These are phyloP conservation scores for Saxophila tyrrhenica DNA, from an alignment of 495 filamentous ascomycete species.

Conservation along the genomic window DNA sequence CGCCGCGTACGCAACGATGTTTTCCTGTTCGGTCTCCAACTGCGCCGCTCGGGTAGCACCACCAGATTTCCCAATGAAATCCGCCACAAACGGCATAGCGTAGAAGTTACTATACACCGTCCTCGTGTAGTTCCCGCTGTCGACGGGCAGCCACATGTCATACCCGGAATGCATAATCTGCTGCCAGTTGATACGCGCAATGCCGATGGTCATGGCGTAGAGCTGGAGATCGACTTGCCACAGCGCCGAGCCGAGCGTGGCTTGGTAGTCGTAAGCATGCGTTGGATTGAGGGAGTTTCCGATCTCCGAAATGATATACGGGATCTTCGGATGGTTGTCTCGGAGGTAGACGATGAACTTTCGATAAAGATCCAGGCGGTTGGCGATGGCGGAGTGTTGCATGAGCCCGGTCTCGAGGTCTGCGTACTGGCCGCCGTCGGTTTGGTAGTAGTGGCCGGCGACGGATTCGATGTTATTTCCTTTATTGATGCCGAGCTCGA, in stretches of 20 bases:
- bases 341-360: background rate
- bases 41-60: background rate
- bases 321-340: background rate
- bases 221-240: no score
- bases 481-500: background rate
- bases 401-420: background rate
- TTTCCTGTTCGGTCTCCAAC: background rate
- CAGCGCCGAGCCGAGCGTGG: background rate
- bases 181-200: slow-evolving; percentile 1
- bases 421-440: background rate
- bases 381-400: background rate
- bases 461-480: background rate
- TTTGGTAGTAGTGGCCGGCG: background rate
- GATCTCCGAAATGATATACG: background rate
- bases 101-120: background rate
- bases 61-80: background rate
- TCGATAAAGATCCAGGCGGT: background rate
- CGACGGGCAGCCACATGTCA: background rate
- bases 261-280: no score
- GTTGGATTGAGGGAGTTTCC: background rate
- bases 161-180: slow-evolving; percentile 2
- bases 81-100: background rate
- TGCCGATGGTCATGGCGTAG: background rate
- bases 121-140: background rate
- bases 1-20: background rate